Percentiles rank a stretch among this genome's conserved stretches.
Conservation (phyloP, 352 stramenopile species). For the Pythium folliculosum region DNA sequence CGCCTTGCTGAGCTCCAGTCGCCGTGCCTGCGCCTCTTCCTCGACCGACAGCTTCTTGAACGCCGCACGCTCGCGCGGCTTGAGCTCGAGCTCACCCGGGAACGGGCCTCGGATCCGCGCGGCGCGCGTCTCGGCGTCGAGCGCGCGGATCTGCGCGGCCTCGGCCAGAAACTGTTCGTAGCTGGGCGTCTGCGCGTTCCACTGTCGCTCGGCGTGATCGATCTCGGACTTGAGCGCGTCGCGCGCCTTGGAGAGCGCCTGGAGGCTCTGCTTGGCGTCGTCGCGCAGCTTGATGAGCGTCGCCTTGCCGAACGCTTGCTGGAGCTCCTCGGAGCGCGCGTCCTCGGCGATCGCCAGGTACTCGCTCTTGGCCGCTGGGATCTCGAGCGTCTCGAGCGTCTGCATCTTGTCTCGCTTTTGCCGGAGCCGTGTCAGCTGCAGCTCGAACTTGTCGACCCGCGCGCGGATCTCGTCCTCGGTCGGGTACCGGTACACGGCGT, state of each 20-base stretch:
- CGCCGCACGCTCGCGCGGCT: slow-evolving; percentile 50
- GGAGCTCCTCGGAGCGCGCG: slow-evolving; percentile 62
- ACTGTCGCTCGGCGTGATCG: slow-evolving; percentile 43
- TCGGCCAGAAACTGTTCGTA: slow-evolving; percentile 71
- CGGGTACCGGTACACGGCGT: slow-evolving; percentile 69
- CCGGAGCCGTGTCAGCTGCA: slow-evolving; percentile 47
- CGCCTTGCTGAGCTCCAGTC: slow-evolving; percentile 55
- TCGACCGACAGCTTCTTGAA: slow-evolving; percentile 87
- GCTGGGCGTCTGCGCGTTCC: slow-evolving; percentile 45
- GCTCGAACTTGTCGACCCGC: slow-evolving; percentile 59
- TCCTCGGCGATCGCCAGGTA: slow-evolving; percentile 78
- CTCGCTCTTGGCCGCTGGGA: slow-evolving; percentile 72
- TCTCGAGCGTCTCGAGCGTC: slow-evolving; percentile 46
- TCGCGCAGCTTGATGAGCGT: slow-evolving; percentile 68
- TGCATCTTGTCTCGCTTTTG: slow-evolving; percentile 43
- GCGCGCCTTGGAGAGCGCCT: slow-evolving; percentile 49
- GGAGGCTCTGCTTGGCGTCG: slow-evolving; percentile 57
- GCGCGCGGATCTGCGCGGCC: slow-evolving; percentile 45
- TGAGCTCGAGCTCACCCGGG: slow-evolving; percentile 42
- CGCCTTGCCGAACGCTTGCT: slow-evolving; percentile 60
- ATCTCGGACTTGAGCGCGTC: slow-evolving; percentile 56
- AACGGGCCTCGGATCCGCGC: slow-evolving; percentile 61
- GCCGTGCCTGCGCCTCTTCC: slow-evolving; percentile 66
- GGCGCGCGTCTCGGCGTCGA: slow-evolving; percentile 39
- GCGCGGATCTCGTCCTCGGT: slow-evolving; percentile 63